These are phyloP conservation scores for Paecilomyces sp. DNA, from an alignment of 2,329 filamentous ascomycete genomes.

Conservation along the genomic window DNA sequence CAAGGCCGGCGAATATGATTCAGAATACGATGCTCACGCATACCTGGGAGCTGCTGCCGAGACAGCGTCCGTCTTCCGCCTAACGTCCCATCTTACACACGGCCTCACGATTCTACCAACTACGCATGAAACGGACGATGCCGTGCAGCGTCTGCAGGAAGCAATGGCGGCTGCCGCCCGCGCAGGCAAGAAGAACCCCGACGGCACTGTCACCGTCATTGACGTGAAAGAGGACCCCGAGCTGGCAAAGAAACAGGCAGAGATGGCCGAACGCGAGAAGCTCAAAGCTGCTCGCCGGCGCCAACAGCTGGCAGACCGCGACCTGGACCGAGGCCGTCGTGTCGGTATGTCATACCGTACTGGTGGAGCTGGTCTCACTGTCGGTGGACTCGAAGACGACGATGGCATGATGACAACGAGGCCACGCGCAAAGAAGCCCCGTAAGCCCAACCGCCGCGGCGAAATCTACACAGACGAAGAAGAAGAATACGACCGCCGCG, in stretches of 20 bases:
- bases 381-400: constrained; percentile 53
- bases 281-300: constrained; percentile 46
- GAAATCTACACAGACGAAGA: constrained; percentile 45
- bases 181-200: constrained; percentile 42
- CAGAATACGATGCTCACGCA: constrained; percentile 54
- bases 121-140: constrained; percentile 50
- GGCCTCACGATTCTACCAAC: constrained; percentile 52
- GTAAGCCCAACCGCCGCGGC: constrained; percentile 36
- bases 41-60: constrained; percentile 56
- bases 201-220: constrained; percentile 50
- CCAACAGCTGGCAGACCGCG: constrained; percentile 49
- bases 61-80: constrained; percentile 50
- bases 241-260: constrained; percentile 52
- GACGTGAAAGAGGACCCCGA: constrained; percentile 58
- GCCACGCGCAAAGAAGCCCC: constrained; percentile 30
- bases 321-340: constrained; percentile 48
- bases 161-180: constrained; percentile 51
- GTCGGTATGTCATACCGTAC: constrained; percentile 38
- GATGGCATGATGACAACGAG: constrained; percentile 40
- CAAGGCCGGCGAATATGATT: constrained; percentile 44
- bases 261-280: constrained; percentile 53
- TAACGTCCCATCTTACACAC: constrained; percentile 57
- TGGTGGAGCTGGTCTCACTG: constrained; percentile 44
- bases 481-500: constrained; percentile 38
- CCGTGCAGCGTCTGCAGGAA: constrained; percentile 55